These are phyloP conservation scores for Cercophora sp. DNA, from an alignment of 495 filamentous ascomycete genomes.

Conservation along the genomic window DNA sequence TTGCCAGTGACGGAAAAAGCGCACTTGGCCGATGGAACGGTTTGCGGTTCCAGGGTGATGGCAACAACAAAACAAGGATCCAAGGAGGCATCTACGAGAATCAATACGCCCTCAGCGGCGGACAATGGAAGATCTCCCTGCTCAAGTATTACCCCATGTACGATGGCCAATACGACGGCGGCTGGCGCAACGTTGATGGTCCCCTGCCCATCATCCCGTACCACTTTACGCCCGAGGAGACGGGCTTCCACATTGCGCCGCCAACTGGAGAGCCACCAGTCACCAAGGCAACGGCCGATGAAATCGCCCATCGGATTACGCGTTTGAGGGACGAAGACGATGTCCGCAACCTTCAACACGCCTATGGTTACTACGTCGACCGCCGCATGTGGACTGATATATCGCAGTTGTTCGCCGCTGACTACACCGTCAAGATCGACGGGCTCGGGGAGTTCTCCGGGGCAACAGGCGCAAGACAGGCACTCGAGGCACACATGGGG, in stretches of 20 bases:
- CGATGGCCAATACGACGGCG: slow-evolving; percentile 11
- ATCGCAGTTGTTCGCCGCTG: slow-evolving; percentile 8
- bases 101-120: slow-evolving; percentile 4
- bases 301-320: slow-evolving; percentile 11
- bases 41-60: slow-evolving; percentile 14
- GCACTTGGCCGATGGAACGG: slow-evolving; percentile 13
- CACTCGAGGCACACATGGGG: slow-evolving; percentile 12
- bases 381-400: slow-evolving; percentile 18
- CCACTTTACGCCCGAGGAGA: slow-evolving; percentile 14
- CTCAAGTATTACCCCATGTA: slow-evolving; percentile 17
- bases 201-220: slow-evolving; percentile 13
- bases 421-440: slow-evolving; percentile 12
- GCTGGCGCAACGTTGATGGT: slow-evolving; percentile 13
- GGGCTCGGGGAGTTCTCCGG: neutral
- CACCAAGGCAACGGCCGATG: neutral
- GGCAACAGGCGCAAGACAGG: neutral
- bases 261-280: neutral
- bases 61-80: slow-evolving; percentile 7
- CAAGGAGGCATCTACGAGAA: slow-evolving; percentile 22
- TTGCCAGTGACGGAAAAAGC: slow-evolving; percentile 7
- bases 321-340: slow-evolving; percentile 20
- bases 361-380: slow-evolving; percentile 20
- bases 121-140: slow-evolving; percentile 16
- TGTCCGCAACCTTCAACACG: slow-evolving; percentile 20
- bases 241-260: slow-evolving; percentile 9